Evolutionary conservation across 495 filamentous ascomycete genomes (phyloP).

Genomic region (Penicillium riverlandense): DNA sequence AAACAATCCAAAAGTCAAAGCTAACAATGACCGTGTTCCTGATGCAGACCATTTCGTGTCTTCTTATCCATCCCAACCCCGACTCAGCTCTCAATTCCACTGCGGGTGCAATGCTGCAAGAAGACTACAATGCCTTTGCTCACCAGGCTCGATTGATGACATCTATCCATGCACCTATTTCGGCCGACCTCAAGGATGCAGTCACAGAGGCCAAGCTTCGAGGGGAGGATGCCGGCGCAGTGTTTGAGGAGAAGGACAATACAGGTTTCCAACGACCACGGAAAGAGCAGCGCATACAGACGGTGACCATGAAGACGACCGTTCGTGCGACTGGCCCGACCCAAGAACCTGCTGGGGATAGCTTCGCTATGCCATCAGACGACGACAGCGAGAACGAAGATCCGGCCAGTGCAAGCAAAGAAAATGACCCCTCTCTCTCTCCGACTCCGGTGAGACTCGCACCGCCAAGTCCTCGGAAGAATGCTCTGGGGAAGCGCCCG

Average conservation of each 20-base stretch:
- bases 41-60: slow-evolving; percentile 55
- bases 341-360: background rate
- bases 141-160: slow-evolving; percentile 60
- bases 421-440: slow-evolving; percentile 43
- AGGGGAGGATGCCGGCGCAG: slow-evolving; percentile 45
- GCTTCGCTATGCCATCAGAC: background rate
- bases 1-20: background rate
- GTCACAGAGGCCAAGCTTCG: slow-evolving; percentile 51
- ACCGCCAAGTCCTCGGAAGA: slow-evolving; percentile 27
- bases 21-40: background rate
- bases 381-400: slow-evolving; percentile 27
- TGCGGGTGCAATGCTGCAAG: slow-evolving; percentile 54
- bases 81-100: slow-evolving; percentile 62
- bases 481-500: slow-evolving; percentile 32
- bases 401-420: slow-evolving; percentile 31
- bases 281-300: slow-evolving; percentile 17
- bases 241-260: slow-evolving; percentile 13
- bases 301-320: slow-evolving; percentile 19
- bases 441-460: slow-evolving; percentile 25
- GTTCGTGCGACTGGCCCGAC: slow-evolving; percentile 1
- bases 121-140: slow-evolving; percentile 55
- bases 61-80: slow-evolving; percentile 67
- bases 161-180: slow-evolving; percentile 55
- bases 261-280: slow-evolving; percentile 11
- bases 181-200: slow-evolving; percentile 29